phyloP scores from a whole-genome alignment of 805 yeast genomes.

The Ogataea salicorniae region DNA sequence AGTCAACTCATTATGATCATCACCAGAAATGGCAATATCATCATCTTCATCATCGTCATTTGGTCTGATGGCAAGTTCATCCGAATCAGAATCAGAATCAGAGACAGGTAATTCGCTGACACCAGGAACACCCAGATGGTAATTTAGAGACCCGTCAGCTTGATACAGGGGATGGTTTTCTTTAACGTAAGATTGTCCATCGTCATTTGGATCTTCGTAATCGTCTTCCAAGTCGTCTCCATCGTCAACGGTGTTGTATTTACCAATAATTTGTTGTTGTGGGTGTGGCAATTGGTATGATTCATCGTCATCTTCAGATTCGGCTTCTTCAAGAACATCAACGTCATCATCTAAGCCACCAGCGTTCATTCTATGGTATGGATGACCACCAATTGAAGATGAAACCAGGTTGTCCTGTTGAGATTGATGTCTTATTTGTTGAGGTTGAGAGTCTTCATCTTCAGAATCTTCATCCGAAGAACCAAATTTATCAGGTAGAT shows the following conservation, averaged over 20 bases:
- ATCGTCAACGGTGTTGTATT: slow-evolving; percentile 26
- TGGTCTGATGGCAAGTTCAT: slow-evolving; percentile 25
- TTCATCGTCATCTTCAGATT: slow-evolving; percentile 61
- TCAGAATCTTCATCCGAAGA: slow-evolving; percentile 55
- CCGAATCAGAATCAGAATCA: slow-evolving; percentile 25
- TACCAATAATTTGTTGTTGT: background rate
- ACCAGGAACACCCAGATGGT: slow-evolving; percentile 13
- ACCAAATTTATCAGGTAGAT: slow-evolving; percentile 42
- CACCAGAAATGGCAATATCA: slow-evolving; percentile 21
- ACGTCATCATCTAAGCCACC: slow-evolving; percentile 49
- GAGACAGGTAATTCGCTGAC: slow-evolving; percentile 16
- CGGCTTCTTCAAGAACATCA: slow-evolving; percentile 34
- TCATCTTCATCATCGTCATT: slow-evolving; percentile 16
- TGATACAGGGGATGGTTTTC: slow-evolving; percentile 57
- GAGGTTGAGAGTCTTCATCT: slow-evolving; percentile 35
- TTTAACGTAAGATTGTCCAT: slow-evolving; percentile 68
- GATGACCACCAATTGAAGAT: slow-evolving; percentile 31
- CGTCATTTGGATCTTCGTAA: slow-evolving; percentile 76
- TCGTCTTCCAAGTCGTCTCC: slow-evolving; percentile 74
- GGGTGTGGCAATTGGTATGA: background rate
- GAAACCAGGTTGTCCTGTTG: slow-evolving; percentile 11
- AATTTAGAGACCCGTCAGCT: slow-evolving; percentile 33
- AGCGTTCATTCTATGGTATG: slow-evolving; percentile 30
- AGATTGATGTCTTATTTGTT: background rate
- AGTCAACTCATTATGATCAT: slow-evolving; percentile 9